Base-by-base conservation (phyloP, 495 filamentous ascomycete genomes). In the Delitschia confertaspora region DNA sequence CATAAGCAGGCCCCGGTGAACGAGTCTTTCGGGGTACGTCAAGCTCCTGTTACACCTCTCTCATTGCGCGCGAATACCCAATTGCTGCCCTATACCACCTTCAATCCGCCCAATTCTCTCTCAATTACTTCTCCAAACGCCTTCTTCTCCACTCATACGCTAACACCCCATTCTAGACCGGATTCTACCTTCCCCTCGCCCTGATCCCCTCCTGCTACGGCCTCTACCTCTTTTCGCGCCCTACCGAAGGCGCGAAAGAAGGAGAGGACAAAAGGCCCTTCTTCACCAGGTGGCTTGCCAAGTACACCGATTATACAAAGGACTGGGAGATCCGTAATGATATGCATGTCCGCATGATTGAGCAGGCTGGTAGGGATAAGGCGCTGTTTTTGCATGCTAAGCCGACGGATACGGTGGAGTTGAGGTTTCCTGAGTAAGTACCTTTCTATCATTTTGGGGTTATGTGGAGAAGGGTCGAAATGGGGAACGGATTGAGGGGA, bases 341-440 rank as follows among this genome's bases (percentile, higher is more conserved):
- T 19, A 55, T 81, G 42, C 83, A 80, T 57, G 79, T 76, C 4
- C 63, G 60, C 24, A 70, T 74, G 53, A 60, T 85, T 37, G 81
- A 86, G 68, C 78, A 79, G 64, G 83, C 82, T 16, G 83, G 75
- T 16, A 57, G 65, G 34, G 80, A 87, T 60, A 67, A 75, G 55
- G 74, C 78, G 53, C 58, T 88, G 54, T 83, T 84, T 53, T 61
- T 72, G 31, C 75, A 71, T 57, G 66, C 73, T 43, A 63, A 54
- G 22, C 63, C 63, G 39, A 65, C 56, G 24, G 61, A 65, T 47
- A 51, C 60, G 45, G 60, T 75, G 22, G 68, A 73, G 7, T 58
- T 87, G 66, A 74, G 60, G 59, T 78, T 76, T 57, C 76, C 75
- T 26, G 83, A 88, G 83, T 87, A 73, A 56, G 80, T 71, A 41